These are phyloP conservation scores for Penicillium coffeae DNA, from an alignment of 495 filamentous ascomycete species.

Conservation along the genomic window DNA sequence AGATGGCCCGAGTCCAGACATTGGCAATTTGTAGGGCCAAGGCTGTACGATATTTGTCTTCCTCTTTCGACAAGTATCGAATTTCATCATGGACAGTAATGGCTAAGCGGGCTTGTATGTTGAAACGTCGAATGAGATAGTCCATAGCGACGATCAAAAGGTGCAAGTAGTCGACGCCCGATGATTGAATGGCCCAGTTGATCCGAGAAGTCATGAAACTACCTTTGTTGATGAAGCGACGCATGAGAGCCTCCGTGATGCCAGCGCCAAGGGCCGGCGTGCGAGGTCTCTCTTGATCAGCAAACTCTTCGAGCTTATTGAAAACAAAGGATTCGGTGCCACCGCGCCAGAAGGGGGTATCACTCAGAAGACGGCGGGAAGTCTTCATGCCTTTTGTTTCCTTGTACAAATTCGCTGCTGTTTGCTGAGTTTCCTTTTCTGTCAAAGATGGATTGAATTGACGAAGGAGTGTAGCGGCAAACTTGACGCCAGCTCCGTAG, in stretches of 20 bases:
- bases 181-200: slow-evolving; percentile 99
- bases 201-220: slow-evolving; percentile 94
- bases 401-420: slow-evolving; percentile 76
- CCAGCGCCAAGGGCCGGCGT: slow-evolving; percentile 95
- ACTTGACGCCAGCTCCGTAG: slow-evolving; percentile 92
- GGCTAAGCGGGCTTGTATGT: slow-evolving; percentile 75
- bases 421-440: slow-evolving; percentile 69
- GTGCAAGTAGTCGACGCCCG: slow-evolving; percentile 95
- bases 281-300: slow-evolving; percentile 84
- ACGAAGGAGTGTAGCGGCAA: slow-evolving; percentile 80
- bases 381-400: slow-evolving; percentile 85
- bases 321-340: slow-evolving; percentile 97
- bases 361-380: slow-evolving; percentile 61
- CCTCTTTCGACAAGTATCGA: slow-evolving; percentile 79
- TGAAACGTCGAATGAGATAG: slow-evolving; percentile 82
- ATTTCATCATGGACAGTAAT: slow-evolving; percentile 99
- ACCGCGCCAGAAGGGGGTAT: slow-evolving; percentile 86
- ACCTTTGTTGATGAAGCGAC: slow-evolving; percentile 79
- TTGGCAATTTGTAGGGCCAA: slow-evolving; percentile 94
- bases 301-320: slow-evolving; percentile 96
- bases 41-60: slow-evolving; percentile 82
- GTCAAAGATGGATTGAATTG: slow-evolving; percentile 87
- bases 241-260: slow-evolving; percentile 92
- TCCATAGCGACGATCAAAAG: slow-evolving; percentile 94
- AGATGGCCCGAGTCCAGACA: slow-evolving; percentile 95